phyloP scores from a whole-genome alignment of 164 flowering plant species.

The Piper betle region DNA sequence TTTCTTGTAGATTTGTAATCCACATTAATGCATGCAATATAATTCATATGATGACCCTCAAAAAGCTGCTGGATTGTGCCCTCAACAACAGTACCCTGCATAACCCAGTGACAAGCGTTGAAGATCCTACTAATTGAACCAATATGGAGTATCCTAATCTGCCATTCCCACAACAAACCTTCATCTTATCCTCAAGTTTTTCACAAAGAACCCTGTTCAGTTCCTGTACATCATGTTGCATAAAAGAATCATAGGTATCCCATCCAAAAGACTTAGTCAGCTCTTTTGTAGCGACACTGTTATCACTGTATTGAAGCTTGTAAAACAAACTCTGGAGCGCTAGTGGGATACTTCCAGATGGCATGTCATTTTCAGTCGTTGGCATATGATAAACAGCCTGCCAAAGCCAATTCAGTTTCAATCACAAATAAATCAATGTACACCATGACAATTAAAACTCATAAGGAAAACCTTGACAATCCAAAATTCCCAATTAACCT shows the following conservation, averaged over 20 bases:
- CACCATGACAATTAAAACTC: too few relatives aligned
- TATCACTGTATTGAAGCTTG: conserved; percentile 84
- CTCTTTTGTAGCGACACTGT: conserved; percentile 87
- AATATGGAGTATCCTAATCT: background rate
- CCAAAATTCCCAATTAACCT: conserved; percentile 30
- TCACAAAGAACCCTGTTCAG: conserved; percentile 83
- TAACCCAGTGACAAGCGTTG: too few relatives aligned
- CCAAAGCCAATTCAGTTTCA: too few relatives aligned
- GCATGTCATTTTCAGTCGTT: conserved; percentile 87
- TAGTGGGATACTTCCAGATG: conserved; percentile 80
- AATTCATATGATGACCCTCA: conserved; percentile 95
- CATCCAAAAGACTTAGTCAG: conserved; percentile 94
- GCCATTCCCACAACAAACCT: conserved; percentile 26
- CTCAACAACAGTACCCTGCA: conserved; percentile 88
- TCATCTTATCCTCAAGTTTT: conserved; percentile 92
- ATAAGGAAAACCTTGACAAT: background rate
- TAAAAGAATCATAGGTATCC: conserved; percentile 92
- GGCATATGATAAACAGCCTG: conserved; percentile 94
- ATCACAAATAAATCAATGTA: too few relatives aligned
- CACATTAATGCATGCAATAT: conserved; percentile 88
- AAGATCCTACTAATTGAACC: conserved; percentile 7
- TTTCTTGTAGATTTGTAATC: conserved; percentile 93
- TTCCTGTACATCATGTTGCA: conserved; percentile 98
- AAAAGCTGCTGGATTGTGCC: conserved; percentile 85
- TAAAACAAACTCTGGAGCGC: conserved; percentile 88